Evolutionary conservation across 2,329 filamentous ascomycete species (phyloP), one percentile per base, ranked within the genome.

Genomic region (Sclerotinia nivalis): DNA sequence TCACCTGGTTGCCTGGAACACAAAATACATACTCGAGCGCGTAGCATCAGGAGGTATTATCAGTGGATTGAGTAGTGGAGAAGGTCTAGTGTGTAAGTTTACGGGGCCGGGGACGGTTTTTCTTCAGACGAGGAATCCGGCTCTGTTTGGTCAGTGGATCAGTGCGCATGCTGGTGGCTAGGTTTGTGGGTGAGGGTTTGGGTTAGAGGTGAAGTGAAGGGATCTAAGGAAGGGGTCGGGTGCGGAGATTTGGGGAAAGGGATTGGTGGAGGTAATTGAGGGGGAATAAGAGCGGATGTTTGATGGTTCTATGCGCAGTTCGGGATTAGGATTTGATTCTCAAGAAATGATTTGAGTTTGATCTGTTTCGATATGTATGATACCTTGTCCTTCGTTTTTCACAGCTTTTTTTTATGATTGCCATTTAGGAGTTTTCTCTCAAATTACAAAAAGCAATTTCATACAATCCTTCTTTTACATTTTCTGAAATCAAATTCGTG

Each of bases 1-100:
- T 4, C 93, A 98, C 75, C 85, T 98, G 0, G 93, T 98, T 0
- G 95, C 96, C 0, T 99, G 96, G 96, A 97, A 97, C 79, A 94
- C 92, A 78, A 93, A 97, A 77, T 99, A 98, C 77, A 86, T 92
- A 6, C 88, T 99, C 72, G 93, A 97, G 82, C 89, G 96, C 22
- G 91, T 96, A 5, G 90, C 95, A 0, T 96, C 92, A 4, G 96
- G 96, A 2, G 96, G 96, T 50, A 89, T 99, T 73, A 91, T 99
- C n/a, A 95, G 92, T n/a, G 89, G 90, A 13, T 80, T 97, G 31
- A 88, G 89, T 40, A 90, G 93, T 0, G 91, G 87, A 0, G 96
- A 99, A 81, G 96, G 96, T 0, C 83, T 98, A 49, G 94, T 97
- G 5, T 99, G 96, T 84, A 97, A 93, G 78, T 98, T 98, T 74